Evolutionary conservation across 1,284 basidiomycete genomes (phyloP), one percentile per base, ranked within the genome.

Genomic region (Cutaneotrichosporon cutaneum): DNA sequence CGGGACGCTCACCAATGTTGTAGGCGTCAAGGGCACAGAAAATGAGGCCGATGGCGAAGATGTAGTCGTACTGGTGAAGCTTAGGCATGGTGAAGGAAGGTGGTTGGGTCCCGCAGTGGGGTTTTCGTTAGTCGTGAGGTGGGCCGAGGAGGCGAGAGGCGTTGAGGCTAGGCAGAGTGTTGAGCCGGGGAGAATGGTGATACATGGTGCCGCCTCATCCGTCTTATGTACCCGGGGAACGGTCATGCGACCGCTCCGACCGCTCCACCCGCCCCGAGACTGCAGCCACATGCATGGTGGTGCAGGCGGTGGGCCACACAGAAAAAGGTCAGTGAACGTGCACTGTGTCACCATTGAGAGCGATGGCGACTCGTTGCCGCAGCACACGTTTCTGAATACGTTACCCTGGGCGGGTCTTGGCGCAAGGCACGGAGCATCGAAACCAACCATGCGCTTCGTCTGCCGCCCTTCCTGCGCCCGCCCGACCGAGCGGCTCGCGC

Each of bases 1-100:
- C 35, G 35, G 35, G 16, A 32, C 13, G 7, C 48, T 51, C 26
- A 51, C 82, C 82, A 59, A 82, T 82, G 73, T 81, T 82, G 77
- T 70, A 83, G 0, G 81, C 80, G 63, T 83, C 82, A 42, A 83
- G 75, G 6, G 73, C 70, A 22, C 76, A 71, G 67, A 82, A 81
- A 52, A 82, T 71, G 47, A 77, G 64, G 36, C 77, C 77, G 44
- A 82, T 75, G 45, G 76, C 81, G 61, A 82, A 81, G 58, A 82
- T 70, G 70, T 81, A 82, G 72, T 81, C 80, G 65, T 71, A 81
- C 59, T 82, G 71, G 61, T 77, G 76, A 36, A 77, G 67, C 32
- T 59, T 65, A 83, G 88, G 80, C 62, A 82, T 89, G 75, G 36
- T n/a, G 33, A 48, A 57, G 5, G 44, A 32, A 7, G 33, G 42